Percentiles rank a stretch among this genome's conserved stretches.
phyloP scores from a whole-genome alignment of 1,284 basidiomycete species.

The Boletus semigastroideus region DNA sequence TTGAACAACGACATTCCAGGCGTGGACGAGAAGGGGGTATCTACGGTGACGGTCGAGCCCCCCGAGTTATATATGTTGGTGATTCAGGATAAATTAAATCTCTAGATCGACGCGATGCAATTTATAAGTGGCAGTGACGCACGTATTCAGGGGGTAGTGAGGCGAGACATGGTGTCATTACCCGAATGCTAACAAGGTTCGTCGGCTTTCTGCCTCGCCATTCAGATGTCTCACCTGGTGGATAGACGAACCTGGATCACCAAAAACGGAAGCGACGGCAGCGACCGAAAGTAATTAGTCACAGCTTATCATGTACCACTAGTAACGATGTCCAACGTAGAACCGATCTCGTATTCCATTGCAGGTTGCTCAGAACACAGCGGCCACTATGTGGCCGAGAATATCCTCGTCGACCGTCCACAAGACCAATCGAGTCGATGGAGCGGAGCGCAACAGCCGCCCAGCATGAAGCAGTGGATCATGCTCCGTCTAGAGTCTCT shows the following conservation, averaged over 20 bases:
- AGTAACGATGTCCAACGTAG: constrained; percentile 1
- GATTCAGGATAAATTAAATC: too few species aligned
- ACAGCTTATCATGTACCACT: neutral
- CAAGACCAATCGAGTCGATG: constrained; percentile 66
- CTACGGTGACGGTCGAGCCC: too few species aligned
- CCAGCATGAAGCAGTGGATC: constrained; percentile 66
- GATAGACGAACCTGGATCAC: too few species aligned
- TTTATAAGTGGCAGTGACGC: too few species aligned
- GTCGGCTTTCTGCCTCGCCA: too few species aligned
- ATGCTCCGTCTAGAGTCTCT: constrained; percentile 58
- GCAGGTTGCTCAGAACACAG: constrained; percentile 66
- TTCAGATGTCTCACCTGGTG: too few species aligned
- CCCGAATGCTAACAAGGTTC: too few species aligned
- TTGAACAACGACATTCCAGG: constrained; percentile 2
- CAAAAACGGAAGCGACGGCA: too few species aligned
- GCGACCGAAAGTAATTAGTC: neutral
- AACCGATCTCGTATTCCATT: constrained; percentile 47
- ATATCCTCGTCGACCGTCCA: constrained; percentile 64
- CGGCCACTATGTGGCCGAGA: constrained; percentile 64
- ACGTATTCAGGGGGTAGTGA: too few species aligned
- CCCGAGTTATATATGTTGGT: neutral
- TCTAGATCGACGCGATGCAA: too few species aligned
- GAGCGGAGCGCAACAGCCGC: constrained; percentile 60
- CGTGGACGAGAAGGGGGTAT: neutral
- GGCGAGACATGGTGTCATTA: too few species aligned